Conservation (phyloP, 768 basidiomycete species). For the Suillus hirtellus region DNA sequence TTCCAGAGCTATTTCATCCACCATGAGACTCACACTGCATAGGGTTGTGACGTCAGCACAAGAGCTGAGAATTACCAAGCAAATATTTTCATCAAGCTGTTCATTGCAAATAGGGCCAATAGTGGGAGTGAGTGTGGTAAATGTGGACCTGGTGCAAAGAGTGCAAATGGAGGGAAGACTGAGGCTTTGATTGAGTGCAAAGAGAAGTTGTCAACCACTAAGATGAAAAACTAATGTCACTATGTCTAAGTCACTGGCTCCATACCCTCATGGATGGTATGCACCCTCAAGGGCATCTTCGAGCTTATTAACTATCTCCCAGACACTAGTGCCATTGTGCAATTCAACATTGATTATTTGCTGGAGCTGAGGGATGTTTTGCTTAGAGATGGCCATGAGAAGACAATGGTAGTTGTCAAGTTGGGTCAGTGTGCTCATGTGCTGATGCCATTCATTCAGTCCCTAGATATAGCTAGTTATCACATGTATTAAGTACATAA, state of each 20-base stretch:
- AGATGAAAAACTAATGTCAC: slow-evolving; percentile 10
- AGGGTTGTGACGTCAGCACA: neutral
- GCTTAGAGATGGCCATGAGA: neutral
- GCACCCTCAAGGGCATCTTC: slow-evolving; percentile 7
- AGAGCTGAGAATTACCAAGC: neutral
- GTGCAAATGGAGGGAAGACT: neutral
- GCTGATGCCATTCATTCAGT: neutral
- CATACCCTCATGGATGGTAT: neutral
- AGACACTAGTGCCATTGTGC: neutral
- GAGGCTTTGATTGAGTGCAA: neutral
- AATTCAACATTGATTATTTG: neutral
- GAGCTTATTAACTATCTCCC: slow-evolving; percentile 4
- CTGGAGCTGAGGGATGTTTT: neutral
- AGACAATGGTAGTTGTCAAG: neutral
- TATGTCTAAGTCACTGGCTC: slow-evolving; percentile 14
- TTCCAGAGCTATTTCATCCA: neutral
- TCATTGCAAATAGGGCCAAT: neutral
- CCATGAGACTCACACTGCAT: neutral
- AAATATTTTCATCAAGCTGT: neutral
- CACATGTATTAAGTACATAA: neutral
- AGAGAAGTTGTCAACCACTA: neutral
- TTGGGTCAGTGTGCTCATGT: neutral
- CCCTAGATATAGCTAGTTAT: neutral
- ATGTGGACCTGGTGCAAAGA: neutral
- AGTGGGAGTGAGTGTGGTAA: neutral